A percentile compares a stretch with the other conserved stretches of the same genome.
These are phyloP conservation scores for Myxozyma melibiosi DNA, from an alignment of 805 yeast species.

Conservation along the genomic window DNA sequence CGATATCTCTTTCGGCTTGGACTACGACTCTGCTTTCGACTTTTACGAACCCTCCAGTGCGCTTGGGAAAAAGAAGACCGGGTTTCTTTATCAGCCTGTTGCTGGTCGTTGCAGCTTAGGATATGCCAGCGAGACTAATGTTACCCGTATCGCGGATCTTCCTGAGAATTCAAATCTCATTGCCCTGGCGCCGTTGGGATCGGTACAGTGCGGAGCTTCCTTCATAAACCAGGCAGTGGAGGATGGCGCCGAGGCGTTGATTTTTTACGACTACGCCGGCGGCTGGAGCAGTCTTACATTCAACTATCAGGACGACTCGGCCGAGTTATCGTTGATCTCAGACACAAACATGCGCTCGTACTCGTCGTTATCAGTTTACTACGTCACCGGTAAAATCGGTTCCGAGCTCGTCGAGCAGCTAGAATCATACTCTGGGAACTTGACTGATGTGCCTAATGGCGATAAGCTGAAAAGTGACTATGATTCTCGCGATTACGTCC, in stretches of 20 bases:
- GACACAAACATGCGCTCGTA: no score
- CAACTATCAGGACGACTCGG: no score
- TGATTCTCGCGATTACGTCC: constrained; percentile 31
- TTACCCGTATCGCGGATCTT: constrained; percentile 16
- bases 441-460: constrained; percentile 31
- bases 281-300: no score
- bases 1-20: constrained; percentile 17
- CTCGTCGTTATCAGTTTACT: constrained; percentile 30
- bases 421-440: constrained; percentile 28
- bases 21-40: constrained; percentile 2
- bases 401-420: constrained; percentile 14
- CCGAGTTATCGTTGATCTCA: no score
- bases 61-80: constrained; percentile 9
- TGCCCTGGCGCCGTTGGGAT: constrained; percentile 29
- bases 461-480: constrained; percentile 10
- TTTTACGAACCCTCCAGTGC: constrained; percentile 15
- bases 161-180: constrained; percentile 26
- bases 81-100: constrained; percentile 26
- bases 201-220: constrained; percentile 15
- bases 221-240: constrained; percentile 26
- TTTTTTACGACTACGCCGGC: constrained; percentile 28
- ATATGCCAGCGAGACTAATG: constrained; percentile 10
- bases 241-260: constrained; percentile 26
- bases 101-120: constrained; percentile 13
- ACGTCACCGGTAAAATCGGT: constrained; percentile 13